phyloP scores from a whole-genome alignment of 2,329 filamentous ascomycete species.

The Lasiodiplodia citricola region DNA sequence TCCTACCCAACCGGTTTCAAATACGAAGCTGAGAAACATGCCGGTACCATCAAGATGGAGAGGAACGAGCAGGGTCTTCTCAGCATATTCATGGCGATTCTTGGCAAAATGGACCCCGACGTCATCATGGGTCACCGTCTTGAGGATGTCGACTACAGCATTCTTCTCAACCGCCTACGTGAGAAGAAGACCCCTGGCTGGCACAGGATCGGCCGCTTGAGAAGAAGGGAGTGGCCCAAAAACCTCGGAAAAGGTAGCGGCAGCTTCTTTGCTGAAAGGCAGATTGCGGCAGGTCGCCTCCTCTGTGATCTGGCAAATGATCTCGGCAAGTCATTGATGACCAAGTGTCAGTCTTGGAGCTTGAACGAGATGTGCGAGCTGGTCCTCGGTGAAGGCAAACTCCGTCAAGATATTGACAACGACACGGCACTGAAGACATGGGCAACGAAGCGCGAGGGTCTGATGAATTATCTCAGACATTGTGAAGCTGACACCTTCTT shows the following conservation, averaged over 20 bases:
- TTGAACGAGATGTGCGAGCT: constrained; percentile 96
- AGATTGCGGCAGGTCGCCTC: constrained; percentile 84
- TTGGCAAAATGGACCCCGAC: constrained; percentile 89
- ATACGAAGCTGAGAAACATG: constrained; percentile 72
- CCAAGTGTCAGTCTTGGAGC: constrained; percentile 97
- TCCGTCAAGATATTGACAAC: constrained; percentile 84
- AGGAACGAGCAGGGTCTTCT: constrained; percentile 86
- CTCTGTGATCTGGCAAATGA: constrained; percentile 96
- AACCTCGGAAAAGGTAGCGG: constrained; percentile 84
- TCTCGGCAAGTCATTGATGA: constrained; percentile 95
- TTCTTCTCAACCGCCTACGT: constrained; percentile 82
- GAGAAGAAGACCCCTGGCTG: constrained; percentile 93
- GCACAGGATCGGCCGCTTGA: constrained; percentile 89
- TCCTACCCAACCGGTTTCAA: constrained; percentile 89
- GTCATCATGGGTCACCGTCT: constrained; percentile 92
- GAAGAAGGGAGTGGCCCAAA: constrained; percentile 83
- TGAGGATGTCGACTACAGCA: constrained; percentile 96
- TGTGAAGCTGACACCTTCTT: constrained; percentile 96
- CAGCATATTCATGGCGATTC: constrained; percentile 84
- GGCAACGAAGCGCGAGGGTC: constrained; percentile 80
- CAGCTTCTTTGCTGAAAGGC: constrained; percentile 91
- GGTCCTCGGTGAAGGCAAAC: constrained; percentile 75
- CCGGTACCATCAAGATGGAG: constrained; percentile 78
- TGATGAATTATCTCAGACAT: constrained; percentile 93
- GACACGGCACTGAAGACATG: constrained; percentile 86